Conservation (phyloP, 805 yeast species). For the Ogataea pini region DNA sequence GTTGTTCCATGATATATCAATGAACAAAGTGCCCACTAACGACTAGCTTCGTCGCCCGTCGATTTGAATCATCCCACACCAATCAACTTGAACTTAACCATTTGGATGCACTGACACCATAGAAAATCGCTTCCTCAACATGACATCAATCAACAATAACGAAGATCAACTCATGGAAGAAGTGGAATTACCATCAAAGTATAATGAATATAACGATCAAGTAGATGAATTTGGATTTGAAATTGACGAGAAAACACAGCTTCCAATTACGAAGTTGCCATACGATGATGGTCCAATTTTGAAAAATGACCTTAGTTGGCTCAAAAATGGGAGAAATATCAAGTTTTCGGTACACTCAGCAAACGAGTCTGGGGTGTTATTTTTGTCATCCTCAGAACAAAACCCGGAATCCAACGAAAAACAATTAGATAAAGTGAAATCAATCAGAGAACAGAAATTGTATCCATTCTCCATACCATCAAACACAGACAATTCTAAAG, state of each 20-base stretch:
- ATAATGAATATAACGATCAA: constrained; percentile 22
- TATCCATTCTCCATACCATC: constrained; percentile 40
- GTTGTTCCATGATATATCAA: too few species aligned
- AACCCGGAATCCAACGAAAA: constrained; percentile 16
- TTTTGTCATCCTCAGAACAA: constrained; percentile 32
- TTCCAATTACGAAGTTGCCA: constrained; percentile 35
- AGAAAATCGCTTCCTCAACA: background rate
- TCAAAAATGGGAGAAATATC: constrained; percentile 36
- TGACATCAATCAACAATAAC: constrained; percentile 7
- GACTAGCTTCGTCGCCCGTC: too few species aligned
- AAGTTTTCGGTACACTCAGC: constrained; percentile 50
- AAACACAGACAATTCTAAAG: constrained; percentile 41
- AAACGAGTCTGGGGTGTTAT: constrained; percentile 43
- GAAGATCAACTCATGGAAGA: constrained; percentile 20
- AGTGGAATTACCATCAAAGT: constrained; percentile 23
- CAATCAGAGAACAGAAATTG: constrained; percentile 42
- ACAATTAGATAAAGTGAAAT: background rate
- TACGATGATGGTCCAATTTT: constrained; percentile 37
- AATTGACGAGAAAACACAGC: constrained; percentile 26
- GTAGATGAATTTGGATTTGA: constrained; percentile 23
- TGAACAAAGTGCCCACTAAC: too few species aligned
- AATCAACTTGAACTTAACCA: background rate
- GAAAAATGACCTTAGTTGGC: constrained; percentile 35
- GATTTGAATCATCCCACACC: too few species aligned
- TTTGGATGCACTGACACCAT: too few species aligned